Conservation (phyloP, 805 yeast species). For the Starmerella asiatica region DNA sequence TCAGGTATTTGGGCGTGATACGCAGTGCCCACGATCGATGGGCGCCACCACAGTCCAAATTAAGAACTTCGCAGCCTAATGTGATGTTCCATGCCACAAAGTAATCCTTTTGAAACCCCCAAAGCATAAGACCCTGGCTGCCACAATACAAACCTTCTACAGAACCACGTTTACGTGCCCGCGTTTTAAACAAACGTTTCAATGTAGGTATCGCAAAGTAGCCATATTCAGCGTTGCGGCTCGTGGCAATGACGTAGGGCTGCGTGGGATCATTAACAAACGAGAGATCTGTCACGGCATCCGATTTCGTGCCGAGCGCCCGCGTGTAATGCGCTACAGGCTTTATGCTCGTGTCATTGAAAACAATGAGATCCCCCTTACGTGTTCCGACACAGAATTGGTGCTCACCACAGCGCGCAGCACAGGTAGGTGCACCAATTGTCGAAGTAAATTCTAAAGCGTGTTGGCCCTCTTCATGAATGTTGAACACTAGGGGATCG, state of each 20-base stretch:
- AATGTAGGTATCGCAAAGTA: slow-evolving; percentile 4
- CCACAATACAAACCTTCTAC: slow-evolving; percentile 53
- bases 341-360: neutral
- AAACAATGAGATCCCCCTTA: slow-evolving; percentile 6
- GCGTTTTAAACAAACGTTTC: slow-evolving; percentile 33
- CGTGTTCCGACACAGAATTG: slow-evolving; percentile 10
- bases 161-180: slow-evolving; percentile 52
- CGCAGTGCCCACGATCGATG: slow-evolving; percentile 68
- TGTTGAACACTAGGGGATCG: neutral
- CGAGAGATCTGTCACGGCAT: slow-evolving; percentile 22
- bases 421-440: slow-evolving; percentile 2
- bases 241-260: slow-evolving; percentile 13
- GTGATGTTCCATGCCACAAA: slow-evolving; percentile 79
- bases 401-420: neutral
- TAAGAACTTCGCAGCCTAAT: slow-evolving; percentile 50
- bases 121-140: slow-evolving; percentile 41
- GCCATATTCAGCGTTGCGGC: slow-evolving; percentile 22
- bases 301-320: slow-evolving; percentile 14
- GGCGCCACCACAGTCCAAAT: slow-evolving; percentile 78
- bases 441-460: neutral
- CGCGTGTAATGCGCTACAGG: neutral
- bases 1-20: slow-evolving; percentile 23
- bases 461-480: neutral
- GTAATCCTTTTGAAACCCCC: slow-evolving; percentile 69
- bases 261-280: slow-evolving; percentile 2